Conservation (phyloP, 768 basidiomycete genomes). For the Tylopilus subfusipes region DNA sequence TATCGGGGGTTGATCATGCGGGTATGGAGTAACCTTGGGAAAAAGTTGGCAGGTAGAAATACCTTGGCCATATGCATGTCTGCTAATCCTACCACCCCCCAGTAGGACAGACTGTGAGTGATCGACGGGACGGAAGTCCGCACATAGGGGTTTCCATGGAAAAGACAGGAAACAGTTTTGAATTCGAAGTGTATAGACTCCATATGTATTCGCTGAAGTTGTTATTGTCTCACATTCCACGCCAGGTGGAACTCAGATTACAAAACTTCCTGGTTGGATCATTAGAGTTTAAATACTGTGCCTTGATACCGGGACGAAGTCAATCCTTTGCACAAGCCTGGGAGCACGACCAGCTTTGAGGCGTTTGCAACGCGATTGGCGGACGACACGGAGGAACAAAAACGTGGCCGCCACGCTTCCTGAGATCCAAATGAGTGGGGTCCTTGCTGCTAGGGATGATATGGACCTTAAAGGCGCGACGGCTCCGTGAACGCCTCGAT, state of each 20-base stretch:
- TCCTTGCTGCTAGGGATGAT: not conserved
- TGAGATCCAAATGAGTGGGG: not conserved
- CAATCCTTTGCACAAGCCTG: constrained; percentile 1
- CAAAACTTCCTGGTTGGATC: constrained; percentile 7
- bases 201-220: not conserved
- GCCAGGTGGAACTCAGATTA: not conserved
- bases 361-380: not conserved
- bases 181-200: not conserved
- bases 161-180: not conserved
- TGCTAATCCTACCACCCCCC: not conserved
- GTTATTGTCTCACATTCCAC: not conserved
- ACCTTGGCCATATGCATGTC: not conserved
- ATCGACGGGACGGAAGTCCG: constrained; percentile 3
- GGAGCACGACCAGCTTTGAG: not conserved
- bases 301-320: constrained; percentile 5
- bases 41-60: not conserved
- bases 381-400: not conserved
- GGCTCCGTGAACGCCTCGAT: not conserved
- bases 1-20: not conserved
- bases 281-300: constrained; percentile 4
- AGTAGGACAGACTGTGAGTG: not conserved
- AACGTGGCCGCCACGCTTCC: not conserved
- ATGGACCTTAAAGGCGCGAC: not conserved
- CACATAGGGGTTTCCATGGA: constrained; percentile 9
- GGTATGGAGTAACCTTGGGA: constrained; percentile 5